Conservation (phyloP, 345 rosid genomes). For the Camelina hispida region DNA sequence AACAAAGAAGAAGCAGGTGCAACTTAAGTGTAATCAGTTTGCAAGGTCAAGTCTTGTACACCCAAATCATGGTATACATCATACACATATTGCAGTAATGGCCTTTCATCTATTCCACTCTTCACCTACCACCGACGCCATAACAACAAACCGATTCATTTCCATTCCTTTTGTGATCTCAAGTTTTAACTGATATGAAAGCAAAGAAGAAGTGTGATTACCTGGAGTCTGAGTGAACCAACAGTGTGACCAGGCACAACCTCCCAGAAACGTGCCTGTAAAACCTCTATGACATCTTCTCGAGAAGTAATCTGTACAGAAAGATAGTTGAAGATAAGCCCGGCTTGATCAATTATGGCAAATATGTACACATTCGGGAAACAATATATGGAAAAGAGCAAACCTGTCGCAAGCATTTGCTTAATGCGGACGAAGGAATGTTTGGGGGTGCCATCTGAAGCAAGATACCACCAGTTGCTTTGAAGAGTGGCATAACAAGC, state of each 20-base stretch:
- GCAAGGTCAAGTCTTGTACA: slow-evolving; percentile 81
- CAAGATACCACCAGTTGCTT: slow-evolving; percentile 76
- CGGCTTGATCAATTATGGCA: not conserved
- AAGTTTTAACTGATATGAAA: slow-evolving; percentile 2
- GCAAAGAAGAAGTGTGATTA: slow-evolving; percentile 27
- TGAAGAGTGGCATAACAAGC: slow-evolving; percentile 91
- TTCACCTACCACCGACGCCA: slow-evolving; percentile 57
- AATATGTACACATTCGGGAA: slow-evolving; percentile 9
- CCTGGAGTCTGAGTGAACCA: slow-evolving; percentile 85
- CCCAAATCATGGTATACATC: slow-evolving; percentile 85
- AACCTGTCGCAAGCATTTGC: slow-evolving; percentile 96
- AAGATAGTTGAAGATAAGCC: slow-evolving; percentile 2
- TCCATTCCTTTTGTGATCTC: not conserved
- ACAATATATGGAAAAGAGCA: slow-evolving; percentile 9
- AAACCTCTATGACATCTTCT: slow-evolving; percentile 78
- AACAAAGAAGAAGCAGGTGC: slow-evolving; percentile 14
- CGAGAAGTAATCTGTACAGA: slow-evolving; percentile 63
- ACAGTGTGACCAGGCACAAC: slow-evolving; percentile 89
- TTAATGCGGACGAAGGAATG: slow-evolving; percentile 80
- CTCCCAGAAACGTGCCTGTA: slow-evolving; percentile 94
- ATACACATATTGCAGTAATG: slow-evolving; percentile 60
- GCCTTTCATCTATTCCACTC: slow-evolving; percentile 64
- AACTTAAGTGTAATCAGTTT: slow-evolving; percentile 56
- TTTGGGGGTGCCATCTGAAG: slow-evolving; percentile 96
- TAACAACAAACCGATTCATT: slow-evolving; percentile 6